Conservation (phyloP, 371 early-diverging fungal genomes). For the Gilbertella persicaria region DNA sequence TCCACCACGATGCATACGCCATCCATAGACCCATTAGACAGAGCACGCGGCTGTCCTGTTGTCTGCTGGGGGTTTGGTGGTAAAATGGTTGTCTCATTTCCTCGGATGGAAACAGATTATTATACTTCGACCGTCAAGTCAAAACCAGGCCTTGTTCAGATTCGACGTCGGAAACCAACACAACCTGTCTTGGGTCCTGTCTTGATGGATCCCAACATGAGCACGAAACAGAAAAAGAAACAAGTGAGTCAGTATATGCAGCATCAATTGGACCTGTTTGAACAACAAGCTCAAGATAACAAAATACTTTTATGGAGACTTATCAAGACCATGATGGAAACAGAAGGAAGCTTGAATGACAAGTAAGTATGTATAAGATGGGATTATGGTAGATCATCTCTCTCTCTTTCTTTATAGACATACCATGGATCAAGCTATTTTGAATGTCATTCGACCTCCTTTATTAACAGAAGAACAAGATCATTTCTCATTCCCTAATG, state of each 20-base stretch:
- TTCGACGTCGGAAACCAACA: slow-evolving; percentile 38
- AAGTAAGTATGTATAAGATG: slow-evolving; percentile 47
- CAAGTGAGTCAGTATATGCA: slow-evolving; percentile 60
- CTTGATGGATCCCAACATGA: slow-evolving; percentile 54
- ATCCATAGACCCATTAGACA: slow-evolving; percentile 65
- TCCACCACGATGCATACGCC: slow-evolving; percentile 15
- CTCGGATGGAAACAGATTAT: slow-evolving; percentile 59
- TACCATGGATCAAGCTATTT: slow-evolving; percentile 58
- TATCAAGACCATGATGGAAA: slow-evolving; percentile 62
- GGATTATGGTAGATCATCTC: background rate
- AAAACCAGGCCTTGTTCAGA: slow-evolving; percentile 60
- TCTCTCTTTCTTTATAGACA: slow-evolving; percentile 29
- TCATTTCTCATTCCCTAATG: slow-evolving; percentile 45
- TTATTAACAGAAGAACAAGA: slow-evolving; percentile 23
- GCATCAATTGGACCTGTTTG: slow-evolving; percentile 46
- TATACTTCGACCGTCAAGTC: slow-evolving; percentile 51
- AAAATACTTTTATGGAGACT: slow-evolving; percentile 57
- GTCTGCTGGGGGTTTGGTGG: slow-evolving; percentile 90
- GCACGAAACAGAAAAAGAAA: slow-evolving; percentile 68
- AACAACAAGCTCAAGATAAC: too few species aligned
- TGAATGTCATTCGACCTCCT: slow-evolving; percentile 44
- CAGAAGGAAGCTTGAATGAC: slow-evolving; percentile 68
- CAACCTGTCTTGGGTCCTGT: slow-evolving; percentile 48
- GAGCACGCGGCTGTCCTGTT: slow-evolving; percentile 72
- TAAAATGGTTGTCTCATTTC: slow-evolving; percentile 73